Percentiles rank a stretch among this genome's conserved stretches.
These are phyloP conservation scores for Dispira simplex DNA, from an alignment of 192 early-diverging fungal species.

Conservation along the genomic window DNA sequence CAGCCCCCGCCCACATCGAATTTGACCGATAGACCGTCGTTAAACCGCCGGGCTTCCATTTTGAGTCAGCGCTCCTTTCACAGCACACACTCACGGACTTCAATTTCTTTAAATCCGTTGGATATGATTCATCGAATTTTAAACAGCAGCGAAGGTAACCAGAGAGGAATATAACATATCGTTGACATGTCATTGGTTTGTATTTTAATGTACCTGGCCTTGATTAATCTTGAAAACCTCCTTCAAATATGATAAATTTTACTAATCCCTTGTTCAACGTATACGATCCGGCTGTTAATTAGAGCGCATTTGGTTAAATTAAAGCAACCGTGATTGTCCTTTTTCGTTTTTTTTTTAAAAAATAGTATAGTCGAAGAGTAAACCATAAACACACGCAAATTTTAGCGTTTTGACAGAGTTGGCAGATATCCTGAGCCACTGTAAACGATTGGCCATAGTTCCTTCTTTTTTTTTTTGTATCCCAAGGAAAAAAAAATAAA, in stretches of 20 bases:
- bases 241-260: neutral
- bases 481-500: too few species aligned
- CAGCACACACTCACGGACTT: neutral
- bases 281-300: neutral
- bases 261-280: neutral
- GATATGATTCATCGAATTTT: constrained; percentile 7
- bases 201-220: neutral
- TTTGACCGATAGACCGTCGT: too few species aligned
- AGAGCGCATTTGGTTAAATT: neutral
- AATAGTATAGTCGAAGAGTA: too few species aligned
- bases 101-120: neutral
- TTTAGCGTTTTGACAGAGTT: too few species aligned
- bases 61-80: neutral
- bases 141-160: neutral
- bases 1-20: too few species aligned
- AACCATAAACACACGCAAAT: too few species aligned
- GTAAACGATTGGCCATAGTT: too few species aligned
- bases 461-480: too few species aligned
- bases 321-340: too few species aligned
- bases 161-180: neutral
- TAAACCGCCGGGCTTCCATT: neutral
- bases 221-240: neutral
- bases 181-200: neutral
- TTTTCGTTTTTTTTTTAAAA: too few species aligned
- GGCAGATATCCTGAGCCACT: too few species aligned